Evolutionary conservation across 2,329 filamentous ascomycete species (phyloP).

Genomic region (Fusarium poae): DNA sequence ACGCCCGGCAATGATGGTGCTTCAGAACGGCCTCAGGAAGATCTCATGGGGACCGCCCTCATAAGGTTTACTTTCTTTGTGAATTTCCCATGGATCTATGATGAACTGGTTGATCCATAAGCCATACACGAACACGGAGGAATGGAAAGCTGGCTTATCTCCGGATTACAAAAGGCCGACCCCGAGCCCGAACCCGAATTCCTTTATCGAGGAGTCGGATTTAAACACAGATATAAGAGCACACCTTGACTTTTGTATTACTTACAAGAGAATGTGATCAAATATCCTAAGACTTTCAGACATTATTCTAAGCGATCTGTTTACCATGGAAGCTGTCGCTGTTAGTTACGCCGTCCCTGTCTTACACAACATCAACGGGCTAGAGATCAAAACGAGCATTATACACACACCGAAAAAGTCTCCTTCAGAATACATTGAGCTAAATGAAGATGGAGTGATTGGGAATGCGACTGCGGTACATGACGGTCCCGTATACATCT

Average conservation of each 20-base stretch:
- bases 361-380: slow-evolving; percentile 4
- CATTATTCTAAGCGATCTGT: no score
- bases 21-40: background rate
- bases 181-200: slow-evolving; percentile 3
- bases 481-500: slow-evolving; percentile 22
- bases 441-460: slow-evolving; percentile 1
- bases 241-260: rapidly evolving
- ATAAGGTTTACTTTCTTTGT: no score
- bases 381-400: slow-evolving; percentile 19
- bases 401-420: slow-evolving; percentile 6
- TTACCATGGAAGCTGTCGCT: slow-evolving; percentile 10
- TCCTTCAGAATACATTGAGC: slow-evolving; percentile 1
- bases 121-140: background rate
- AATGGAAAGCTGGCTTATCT: background rate
- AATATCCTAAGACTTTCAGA: no score
- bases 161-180: background rate
- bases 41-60: background rate
- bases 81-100: background rate
- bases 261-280: background rate
- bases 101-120: background rate
- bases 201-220: no score
- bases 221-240: background rate
- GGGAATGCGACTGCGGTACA: slow-evolving; percentile 14
- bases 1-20: background rate
- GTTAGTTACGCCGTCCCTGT: slow-evolving; percentile 6